These are phyloP conservation scores for Globisporangium nodosum DNA, from an alignment of 352 stramenopile species.

Conservation along the genomic window DNA sequence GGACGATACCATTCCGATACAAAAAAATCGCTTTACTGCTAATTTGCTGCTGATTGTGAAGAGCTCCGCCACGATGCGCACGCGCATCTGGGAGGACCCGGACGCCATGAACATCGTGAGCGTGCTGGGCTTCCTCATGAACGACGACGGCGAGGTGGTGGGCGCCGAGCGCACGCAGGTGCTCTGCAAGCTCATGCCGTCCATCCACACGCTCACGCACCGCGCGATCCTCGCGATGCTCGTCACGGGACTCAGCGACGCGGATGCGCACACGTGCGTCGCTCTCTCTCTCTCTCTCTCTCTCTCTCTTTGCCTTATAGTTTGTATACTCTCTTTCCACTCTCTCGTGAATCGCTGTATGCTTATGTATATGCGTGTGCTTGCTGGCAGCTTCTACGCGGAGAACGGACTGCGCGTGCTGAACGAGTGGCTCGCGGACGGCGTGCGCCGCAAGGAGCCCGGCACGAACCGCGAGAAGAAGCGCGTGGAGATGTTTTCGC, in stretches of 20 bases:
- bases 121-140: constrained; percentile 76
- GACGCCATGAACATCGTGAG: constrained; percentile 78
- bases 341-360: no score
- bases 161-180: constrained; percentile 69
- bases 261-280: constrained; percentile 57
- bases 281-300: neutral
- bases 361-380: neutral
- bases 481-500: constrained; percentile 63
- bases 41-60: neutral
- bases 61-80: constrained; percentile 29
- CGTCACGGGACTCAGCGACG: constrained; percentile 58
- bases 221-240: constrained; percentile 75
- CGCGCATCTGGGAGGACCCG: constrained; percentile 73
- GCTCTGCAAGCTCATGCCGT: constrained; percentile 80
- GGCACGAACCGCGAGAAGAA: constrained; percentile 55
- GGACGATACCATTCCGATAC: neutral
- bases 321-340: neutral
- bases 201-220: constrained; percentile 74
- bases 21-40: no score
- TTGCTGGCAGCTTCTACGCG: constrained; percentile 50
- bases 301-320: neutral
- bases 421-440: constrained; percentile 64
- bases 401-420: constrained; percentile 70
- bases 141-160: constrained; percentile 73
- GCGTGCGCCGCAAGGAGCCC: constrained; percentile 27